These are phyloP conservation scores for Rhododendron ferrugineum DNA, from an alignment of 148 eudicot species.

Conservation along the genomic window DNA sequence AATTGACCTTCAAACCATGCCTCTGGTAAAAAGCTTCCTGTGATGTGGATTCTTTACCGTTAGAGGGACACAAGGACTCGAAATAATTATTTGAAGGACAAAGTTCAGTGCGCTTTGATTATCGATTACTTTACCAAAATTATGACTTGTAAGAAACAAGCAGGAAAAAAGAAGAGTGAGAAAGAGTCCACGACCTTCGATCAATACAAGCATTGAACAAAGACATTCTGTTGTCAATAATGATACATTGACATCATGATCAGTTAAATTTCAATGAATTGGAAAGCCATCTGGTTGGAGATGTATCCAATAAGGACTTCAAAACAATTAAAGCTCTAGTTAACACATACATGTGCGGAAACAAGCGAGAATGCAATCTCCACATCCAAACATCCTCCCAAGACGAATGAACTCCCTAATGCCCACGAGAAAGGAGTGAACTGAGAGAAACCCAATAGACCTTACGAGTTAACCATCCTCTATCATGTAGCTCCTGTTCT, in stretches of 20 bases:
- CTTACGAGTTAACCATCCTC: background rate
- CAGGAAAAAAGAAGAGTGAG: background rate
- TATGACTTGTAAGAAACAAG: background rate
- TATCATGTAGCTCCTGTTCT: background rate
- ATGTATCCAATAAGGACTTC: background rate
- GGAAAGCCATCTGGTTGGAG: background rate
- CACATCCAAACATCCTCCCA: background rate
- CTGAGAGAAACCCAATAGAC: background rate
- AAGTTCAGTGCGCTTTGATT: background rate
- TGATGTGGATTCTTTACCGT: background rate
- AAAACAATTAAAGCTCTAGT: background rate
- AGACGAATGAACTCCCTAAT: background rate
- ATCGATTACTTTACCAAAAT: background rate
- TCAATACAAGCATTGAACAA: background rate
- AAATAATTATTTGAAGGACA: background rate
- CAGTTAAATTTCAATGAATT: background rate
- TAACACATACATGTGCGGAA: background rate
- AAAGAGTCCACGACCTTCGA: background rate
- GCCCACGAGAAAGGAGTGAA: background rate
- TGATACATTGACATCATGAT: background rate
- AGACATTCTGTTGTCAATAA: background rate
- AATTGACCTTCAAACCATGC: background rate
- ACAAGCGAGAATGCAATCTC: background rate
- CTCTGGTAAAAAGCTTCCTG: background rate
- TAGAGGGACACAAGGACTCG: background rate